Conservation (phyloP, 2,329 filamentous ascomycete species). For the Pseudogymnoascus sp. region DNA sequence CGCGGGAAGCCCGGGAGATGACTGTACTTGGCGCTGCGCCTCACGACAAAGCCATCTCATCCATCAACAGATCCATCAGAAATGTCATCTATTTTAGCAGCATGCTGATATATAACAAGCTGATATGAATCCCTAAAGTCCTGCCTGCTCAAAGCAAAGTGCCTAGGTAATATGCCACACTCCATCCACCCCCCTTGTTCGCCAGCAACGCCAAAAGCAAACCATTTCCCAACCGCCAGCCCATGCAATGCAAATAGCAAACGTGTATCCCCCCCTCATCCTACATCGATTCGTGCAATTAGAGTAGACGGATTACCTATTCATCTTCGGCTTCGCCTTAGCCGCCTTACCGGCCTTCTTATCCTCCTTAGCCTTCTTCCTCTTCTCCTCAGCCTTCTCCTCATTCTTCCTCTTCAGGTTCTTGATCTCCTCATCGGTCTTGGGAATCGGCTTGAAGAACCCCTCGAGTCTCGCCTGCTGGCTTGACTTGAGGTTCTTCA, state of each 20-base stretch:
- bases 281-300: constrained; percentile 26
- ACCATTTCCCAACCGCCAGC: neutral
- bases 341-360: constrained; percentile 91
- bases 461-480: constrained; percentile 90
- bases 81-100: neutral
- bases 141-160: neutral
- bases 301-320: constrained; percentile 35
- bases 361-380: constrained; percentile 90
- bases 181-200: neutral
- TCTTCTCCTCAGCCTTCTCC: constrained; percentile 82
- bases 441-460: constrained; percentile 91
- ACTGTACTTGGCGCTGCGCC: neutral
- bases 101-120: neutral
- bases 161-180: neutral
- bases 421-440: constrained; percentile 79
- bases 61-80: neutral
- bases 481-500: constrained; percentile 83
- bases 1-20: neutral
- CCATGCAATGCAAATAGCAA: constrained; percentile 8
- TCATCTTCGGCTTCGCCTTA: constrained; percentile 70
- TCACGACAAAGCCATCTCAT: neutral
- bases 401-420: constrained; percentile 88
- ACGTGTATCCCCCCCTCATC: neutral
- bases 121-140: neutral
- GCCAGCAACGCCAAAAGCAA: constrained; percentile 1